Conservation (phyloP, 2,329 filamentous ascomycete genomes). For the Clarireedia homoeocarpa region DNA sequence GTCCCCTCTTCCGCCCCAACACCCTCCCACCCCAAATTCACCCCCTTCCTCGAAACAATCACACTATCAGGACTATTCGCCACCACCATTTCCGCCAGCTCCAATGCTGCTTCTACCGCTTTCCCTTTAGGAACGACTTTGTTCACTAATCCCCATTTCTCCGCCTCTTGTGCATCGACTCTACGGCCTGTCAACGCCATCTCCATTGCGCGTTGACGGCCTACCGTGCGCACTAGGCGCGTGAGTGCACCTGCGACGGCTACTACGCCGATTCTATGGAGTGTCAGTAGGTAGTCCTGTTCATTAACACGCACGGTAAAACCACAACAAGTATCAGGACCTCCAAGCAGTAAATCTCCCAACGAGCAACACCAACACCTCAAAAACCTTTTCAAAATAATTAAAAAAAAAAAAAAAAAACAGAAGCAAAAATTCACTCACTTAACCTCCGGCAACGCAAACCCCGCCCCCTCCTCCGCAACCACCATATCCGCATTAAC, state of each 20-base stretch:
- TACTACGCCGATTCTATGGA: conserved; percentile 50
- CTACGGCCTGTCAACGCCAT: conserved; percentile 58
- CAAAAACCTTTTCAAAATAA: no score
- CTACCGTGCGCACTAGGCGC: conserved; percentile 56
- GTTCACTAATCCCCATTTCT: conserved; percentile 64
- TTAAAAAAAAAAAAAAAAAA: no score
- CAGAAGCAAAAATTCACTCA: no score
- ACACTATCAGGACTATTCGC: conserved; percentile 67
- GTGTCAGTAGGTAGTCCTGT: no score
- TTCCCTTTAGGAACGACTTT: conserved; percentile 43
- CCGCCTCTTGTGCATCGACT: conserved; percentile 51
- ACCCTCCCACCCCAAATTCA: conserved; percentile 66
- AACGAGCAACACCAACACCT: no score
- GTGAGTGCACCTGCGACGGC: conserved; percentile 65
- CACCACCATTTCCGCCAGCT: conserved; percentile 53
- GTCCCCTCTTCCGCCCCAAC: conserved; percentile 55
- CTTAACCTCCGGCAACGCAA: conserved; percentile 64
- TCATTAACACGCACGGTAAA: no score
- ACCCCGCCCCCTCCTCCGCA: conserved; percentile 48
- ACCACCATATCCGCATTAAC: conserved; percentile 67
- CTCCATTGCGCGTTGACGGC: conserved; percentile 61
- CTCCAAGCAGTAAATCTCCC: no score
- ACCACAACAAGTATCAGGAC: no score
- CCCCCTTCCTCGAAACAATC: conserved; percentile 62
- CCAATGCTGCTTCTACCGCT: conserved; percentile 51